A percentile compares a stretch with the other conserved stretches of the same genome.
phyloP scores from a whole-genome alignment of 371 early-diverging fungal species.

The Apophysomyces trapeziformis region DNA sequence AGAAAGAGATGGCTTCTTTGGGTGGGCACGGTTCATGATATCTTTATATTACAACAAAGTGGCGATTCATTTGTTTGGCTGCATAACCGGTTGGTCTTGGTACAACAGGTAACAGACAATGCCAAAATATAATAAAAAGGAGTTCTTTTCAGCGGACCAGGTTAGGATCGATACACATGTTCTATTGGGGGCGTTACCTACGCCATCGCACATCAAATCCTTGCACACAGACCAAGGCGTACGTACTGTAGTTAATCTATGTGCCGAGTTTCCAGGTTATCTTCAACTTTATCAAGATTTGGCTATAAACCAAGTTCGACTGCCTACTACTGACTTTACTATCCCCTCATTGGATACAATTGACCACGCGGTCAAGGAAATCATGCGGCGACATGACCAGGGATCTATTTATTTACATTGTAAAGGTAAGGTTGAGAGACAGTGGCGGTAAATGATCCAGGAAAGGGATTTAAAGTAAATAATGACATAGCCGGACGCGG shows the following conservation, averaged over 20 bases:
- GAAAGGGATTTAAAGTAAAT: not conserved
- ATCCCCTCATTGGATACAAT: constrained; percentile 38
- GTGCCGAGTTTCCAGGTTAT: constrained; percentile 53
- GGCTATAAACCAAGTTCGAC: constrained; percentile 35
- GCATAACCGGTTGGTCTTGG: constrained; percentile 51
- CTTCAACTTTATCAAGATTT: constrained; percentile 34
- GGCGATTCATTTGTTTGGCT: constrained; percentile 47
- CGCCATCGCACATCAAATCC: constrained; percentile 40
- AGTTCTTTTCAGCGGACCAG: not conserved
- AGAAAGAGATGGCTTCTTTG: constrained; percentile 29
- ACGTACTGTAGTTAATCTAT: constrained; percentile 40
- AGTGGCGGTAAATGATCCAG: not conserved
- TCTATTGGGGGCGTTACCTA: constrained; percentile 51
- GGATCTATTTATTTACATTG: constrained; percentile 46
- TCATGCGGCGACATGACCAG: constrained; percentile 17
- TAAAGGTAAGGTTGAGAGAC: constrained; percentile 36
- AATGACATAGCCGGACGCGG: constrained; percentile 43
- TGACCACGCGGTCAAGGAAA: constrained; percentile 29
- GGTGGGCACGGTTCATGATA: constrained; percentile 42
- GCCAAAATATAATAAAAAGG: not conserved
- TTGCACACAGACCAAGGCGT: constrained; percentile 35
- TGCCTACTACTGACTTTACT: constrained; percentile 48
- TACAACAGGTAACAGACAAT: constrained; percentile 38
- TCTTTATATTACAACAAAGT: constrained; percentile 51
- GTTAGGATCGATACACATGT: constrained; percentile 38